A percentile compares a stretch with the other conserved stretches of the same genome.
Evolutionary conservation across 78 protist genomes (phyloP).

Genomic region (Cyanophora paradoxa): DNA sequence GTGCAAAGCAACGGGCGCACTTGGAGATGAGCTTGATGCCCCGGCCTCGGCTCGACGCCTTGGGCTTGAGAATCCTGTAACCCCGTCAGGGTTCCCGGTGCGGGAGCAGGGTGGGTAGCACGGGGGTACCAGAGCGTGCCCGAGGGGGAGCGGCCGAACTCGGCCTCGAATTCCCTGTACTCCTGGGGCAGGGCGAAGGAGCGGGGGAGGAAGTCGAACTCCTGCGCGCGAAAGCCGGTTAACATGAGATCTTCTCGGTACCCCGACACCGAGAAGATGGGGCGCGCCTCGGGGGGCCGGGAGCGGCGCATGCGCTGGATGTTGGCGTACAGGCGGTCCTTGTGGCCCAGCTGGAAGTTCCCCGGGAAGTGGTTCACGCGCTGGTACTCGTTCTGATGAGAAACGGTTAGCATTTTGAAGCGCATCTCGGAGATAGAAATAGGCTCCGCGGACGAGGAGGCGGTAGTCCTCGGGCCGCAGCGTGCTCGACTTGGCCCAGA

Average conservation of each 20-base stretch:
- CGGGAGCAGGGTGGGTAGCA: not conserved
- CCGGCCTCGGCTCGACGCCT: not conserved
- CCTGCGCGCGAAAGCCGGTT: not conserved
- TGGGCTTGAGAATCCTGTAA: conserved; percentile 5
- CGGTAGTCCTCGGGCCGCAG: too few relatives aligned
- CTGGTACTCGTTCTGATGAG: conserved; percentile 2
- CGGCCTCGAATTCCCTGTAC: not conserved
- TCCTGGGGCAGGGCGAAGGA: conserved; percentile 12
- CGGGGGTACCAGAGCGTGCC: not conserved
- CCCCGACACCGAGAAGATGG: not conserved
- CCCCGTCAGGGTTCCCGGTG: not conserved
- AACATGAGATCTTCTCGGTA: too few relatives aligned
- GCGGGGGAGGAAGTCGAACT: conserved; percentile 7
- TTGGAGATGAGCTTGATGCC: conserved; percentile 2
- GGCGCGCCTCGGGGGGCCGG: not conserved
- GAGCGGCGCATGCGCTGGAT: not conserved
- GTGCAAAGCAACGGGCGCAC: too few relatives aligned
- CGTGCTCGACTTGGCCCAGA: too few relatives aligned
- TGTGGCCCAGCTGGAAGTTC: not conserved
- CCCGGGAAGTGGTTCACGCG: conserved; percentile 17
- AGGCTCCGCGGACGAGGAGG: too few relatives aligned
- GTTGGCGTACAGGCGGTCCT: not conserved
- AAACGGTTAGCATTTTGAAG: not conserved
- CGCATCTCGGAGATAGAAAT: too few relatives aligned
- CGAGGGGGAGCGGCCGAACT: too few relatives aligned